These are phyloP conservation scores for Huntiella moniliformis DNA, from an alignment of 2,329 filamentous ascomycete genomes.

Conservation along the genomic window DNA sequence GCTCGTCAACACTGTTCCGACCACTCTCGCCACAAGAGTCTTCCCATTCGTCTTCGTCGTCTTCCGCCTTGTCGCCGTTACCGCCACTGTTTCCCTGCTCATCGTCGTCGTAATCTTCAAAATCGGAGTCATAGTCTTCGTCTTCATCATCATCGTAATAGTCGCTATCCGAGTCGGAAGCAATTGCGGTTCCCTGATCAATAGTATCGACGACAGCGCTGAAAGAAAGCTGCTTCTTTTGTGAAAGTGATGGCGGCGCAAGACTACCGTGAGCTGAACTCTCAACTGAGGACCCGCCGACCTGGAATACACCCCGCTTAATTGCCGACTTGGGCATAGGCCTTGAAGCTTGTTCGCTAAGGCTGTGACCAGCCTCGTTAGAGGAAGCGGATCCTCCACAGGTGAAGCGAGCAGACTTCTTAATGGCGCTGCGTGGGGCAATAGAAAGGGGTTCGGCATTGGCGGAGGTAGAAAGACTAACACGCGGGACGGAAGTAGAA, in stretches of 20 bases:
- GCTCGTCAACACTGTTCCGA: slow-evolving; percentile 65
- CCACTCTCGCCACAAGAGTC: slow-evolving; percentile 63
- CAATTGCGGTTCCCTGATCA: slow-evolving; percentile 38
- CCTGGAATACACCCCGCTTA: slow-evolving; percentile 27
- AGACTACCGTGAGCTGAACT: slow-evolving; percentile 41
- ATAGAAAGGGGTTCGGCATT: slow-evolving; percentile 19
- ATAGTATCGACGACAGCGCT: slow-evolving; percentile 54
- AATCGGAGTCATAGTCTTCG: slow-evolving; percentile 28
- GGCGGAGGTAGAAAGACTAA: slow-evolving; percentile 1
- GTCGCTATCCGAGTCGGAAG: slow-evolving; percentile 33
- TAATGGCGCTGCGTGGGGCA: slow-evolving; percentile 48
- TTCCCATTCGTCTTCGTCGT: slow-evolving; percentile 42
- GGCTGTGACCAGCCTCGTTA: slow-evolving; percentile 30
- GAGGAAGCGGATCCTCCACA: slow-evolving; percentile 73
- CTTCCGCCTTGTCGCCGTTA: slow-evolving; percentile 35
- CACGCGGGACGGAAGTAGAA: slow-evolving; percentile 7
- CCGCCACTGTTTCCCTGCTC: slow-evolving; percentile 62
- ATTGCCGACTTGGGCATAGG: slow-evolving; percentile 18
- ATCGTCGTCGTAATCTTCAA: slow-evolving; percentile 40
- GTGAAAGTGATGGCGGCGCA: slow-evolving; percentile 20
- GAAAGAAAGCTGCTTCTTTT: slow-evolving; percentile 68
- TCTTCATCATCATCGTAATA: slow-evolving; percentile 29
- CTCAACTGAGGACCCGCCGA: slow-evolving; percentile 50
- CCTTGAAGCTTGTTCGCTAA: slow-evolving; percentile 19
- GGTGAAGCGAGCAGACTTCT: slow-evolving; percentile 46